phyloP scores from a whole-genome alignment of 129 eudicot species.

The Pittosporum tobira region DNA sequence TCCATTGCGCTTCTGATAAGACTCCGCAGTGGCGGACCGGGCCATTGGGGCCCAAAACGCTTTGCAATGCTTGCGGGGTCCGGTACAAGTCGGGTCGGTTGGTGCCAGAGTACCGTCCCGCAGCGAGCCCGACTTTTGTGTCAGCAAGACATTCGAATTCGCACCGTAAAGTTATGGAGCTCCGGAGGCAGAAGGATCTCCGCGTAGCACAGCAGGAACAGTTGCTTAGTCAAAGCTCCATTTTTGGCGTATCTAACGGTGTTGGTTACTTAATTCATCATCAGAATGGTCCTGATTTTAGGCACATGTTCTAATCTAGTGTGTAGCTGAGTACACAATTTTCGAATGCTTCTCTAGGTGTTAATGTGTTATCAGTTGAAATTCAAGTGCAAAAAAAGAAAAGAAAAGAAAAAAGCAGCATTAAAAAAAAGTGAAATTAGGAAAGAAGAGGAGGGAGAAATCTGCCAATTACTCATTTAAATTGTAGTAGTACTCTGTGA shows the following conservation, averaged over 20 bases:
- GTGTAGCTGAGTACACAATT: background rate
- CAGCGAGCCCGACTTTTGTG: constrained; percentile 81
- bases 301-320: constrained; percentile 46
- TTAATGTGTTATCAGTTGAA: background rate
- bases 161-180: constrained; percentile 90
- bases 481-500: constrained; percentile 34
- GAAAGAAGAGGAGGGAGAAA: constrained; percentile 23
- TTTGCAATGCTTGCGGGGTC: constrained; percentile 93
- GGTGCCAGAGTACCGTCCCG: constrained; percentile 94
- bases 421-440: too few species aligned
- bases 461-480: constrained; percentile 31
- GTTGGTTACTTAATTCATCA: constrained; percentile 62
- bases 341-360: background rate
- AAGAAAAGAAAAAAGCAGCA: background rate
- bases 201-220: constrained; percentile 50
- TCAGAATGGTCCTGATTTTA: constrained; percentile 39
- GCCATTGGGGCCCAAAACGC: constrained; percentile 90
- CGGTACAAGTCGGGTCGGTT: constrained; percentile 92
- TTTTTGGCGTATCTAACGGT: constrained; percentile 32
- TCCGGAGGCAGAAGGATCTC: constrained; percentile 76
- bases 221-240: constrained; percentile 28
- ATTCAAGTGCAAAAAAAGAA: constrained; percentile 12
- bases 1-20: constrained; percentile 90
- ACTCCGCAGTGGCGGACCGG: constrained; percentile 98
- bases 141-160: constrained; percentile 86